Conservation (phyloP, 2,329 filamentous ascomycete species). For the Talaromyces pinophilus region DNA sequence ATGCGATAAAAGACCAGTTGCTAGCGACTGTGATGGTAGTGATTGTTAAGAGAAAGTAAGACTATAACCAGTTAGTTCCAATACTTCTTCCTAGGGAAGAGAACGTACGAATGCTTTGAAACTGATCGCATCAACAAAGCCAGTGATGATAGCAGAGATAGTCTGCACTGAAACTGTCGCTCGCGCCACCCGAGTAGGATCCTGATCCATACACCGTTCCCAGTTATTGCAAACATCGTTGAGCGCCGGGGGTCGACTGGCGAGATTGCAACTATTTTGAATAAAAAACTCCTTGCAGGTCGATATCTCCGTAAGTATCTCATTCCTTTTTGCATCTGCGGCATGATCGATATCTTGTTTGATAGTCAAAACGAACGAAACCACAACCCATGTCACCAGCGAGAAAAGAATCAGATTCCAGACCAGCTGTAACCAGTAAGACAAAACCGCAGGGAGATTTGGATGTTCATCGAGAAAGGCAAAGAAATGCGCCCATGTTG, state of each 20-base stretch:
- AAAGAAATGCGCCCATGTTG: conserved; percentile 56
- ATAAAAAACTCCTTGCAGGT: conserved; percentile 72
- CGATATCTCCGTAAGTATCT: conserved; percentile 71
- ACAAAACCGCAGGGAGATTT: conserved; percentile 64
- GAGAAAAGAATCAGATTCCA: conserved; percentile 54
- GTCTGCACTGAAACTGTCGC: conserved; percentile 82
- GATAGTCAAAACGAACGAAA: conserved; percentile 68
- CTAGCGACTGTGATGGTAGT: conserved; percentile 58
- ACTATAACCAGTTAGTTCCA: conserved; percentile 32
- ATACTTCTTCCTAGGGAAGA: neutral
- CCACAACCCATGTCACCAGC: conserved; percentile 63
- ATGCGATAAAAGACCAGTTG: conserved; percentile 61
- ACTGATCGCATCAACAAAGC: conserved; percentile 86
- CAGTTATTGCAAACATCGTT: conserved; percentile 73
- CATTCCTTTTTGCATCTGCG: conserved; percentile 66
- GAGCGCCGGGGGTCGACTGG: conserved; percentile 70
- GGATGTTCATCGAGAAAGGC: conserved; percentile 66
- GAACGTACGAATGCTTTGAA: conserved; percentile 71
- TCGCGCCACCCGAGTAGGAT: conserved; percentile 74
- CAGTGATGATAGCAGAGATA: conserved; percentile 89
- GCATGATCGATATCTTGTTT: conserved; percentile 74
- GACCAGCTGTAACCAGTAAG: conserved; percentile 64
- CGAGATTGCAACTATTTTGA: conserved; percentile 71
- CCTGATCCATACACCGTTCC: conserved; percentile 83
- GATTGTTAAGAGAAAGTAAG: conserved; percentile 41